Percentiles rank a stretch among this genome's conserved stretches.
These are phyloP conservation scores for Huntiella moniliformis DNA, from an alignment of 2,329 filamentous ascomycete genomes.

Conservation along the genomic window DNA sequence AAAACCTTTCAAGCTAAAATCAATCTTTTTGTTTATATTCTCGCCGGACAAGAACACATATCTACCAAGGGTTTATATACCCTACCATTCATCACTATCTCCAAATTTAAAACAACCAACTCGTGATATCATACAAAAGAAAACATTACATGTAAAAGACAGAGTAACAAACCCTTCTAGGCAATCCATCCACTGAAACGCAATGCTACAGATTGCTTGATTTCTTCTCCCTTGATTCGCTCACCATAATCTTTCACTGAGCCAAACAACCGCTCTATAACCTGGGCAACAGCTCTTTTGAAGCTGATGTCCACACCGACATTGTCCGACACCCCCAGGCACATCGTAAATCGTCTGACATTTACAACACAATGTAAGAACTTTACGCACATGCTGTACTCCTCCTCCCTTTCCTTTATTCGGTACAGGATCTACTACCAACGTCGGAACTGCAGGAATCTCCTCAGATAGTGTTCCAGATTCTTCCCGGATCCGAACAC, in stretches of 20 bases:
- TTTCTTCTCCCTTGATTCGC: background rate
- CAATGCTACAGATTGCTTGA: background rate
- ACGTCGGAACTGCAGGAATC: conserved; percentile 4
- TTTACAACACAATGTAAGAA: background rate
- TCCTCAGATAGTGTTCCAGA: background rate
- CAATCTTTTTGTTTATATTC: too few species aligned
- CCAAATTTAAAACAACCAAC: too few species aligned
- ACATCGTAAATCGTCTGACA: background rate
- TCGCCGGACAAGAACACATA: too few species aligned
- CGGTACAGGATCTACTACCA: conserved; percentile 4
- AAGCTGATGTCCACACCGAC: background rate
- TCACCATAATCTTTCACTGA: background rate
- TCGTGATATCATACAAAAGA: too few species aligned
- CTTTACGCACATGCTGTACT: conserved; percentile 16
- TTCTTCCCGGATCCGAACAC: background rate
- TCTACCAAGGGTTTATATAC: too few species aligned
- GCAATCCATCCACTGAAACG: background rate
- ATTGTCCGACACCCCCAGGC: too few species aligned
- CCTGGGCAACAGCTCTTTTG: background rate
- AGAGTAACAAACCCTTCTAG: too few species aligned
- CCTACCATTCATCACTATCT: too few species aligned
- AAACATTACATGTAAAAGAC: too few species aligned
- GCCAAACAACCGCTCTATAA: background rate
- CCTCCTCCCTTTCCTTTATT: background rate
- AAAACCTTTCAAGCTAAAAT: too few species aligned